phyloP scores from a whole-genome alignment of 2,329 filamentous ascomycete species.

The Kalmusia sp. region DNA sequence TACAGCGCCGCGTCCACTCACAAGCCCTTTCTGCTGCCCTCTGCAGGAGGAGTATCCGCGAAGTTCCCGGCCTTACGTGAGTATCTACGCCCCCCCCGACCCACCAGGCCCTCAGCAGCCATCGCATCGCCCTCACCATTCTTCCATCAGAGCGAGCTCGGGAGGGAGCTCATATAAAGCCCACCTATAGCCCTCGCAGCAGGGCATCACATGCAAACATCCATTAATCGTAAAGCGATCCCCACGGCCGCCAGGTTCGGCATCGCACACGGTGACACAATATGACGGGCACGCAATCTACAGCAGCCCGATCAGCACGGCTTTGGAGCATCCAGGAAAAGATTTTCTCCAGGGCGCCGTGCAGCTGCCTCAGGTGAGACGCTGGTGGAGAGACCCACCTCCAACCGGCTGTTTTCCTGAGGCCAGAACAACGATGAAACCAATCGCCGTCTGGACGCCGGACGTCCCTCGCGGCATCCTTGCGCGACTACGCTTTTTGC shows the following conservation, averaged over 20 bases:
- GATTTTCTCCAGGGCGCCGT: conserved; percentile 9
- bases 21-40: neutral
- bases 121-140: too few species aligned
- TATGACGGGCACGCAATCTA: conserved; percentile 6
- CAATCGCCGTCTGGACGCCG: conserved; percentile 15
- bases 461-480: neutral
- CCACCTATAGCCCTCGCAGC: neutral
- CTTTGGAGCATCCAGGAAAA: conserved; percentile 2
- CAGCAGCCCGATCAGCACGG: conserved; percentile 3
- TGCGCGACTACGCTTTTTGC: conserved; percentile 7
- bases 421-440: conserved; percentile 17
- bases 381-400: conserved; percentile 12
- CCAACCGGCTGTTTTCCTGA: conserved; percentile 18
- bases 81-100: neutral
- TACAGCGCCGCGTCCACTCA: conserved; percentile 2
- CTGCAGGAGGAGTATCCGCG: conserved; percentile 1
- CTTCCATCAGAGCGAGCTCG: too few species aligned
- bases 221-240: neutral
- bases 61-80: conserved; percentile 6
- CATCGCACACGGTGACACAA: conserved; percentile 1
- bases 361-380: conserved; percentile 22
- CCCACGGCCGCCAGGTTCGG: neutral
- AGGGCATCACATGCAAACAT: neutral
- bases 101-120: neutral
- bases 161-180: conserved; percentile 1